Conservation (phyloP, 1,284 basidiomycete species). For the Hortiboletus rubellus region DNA sequence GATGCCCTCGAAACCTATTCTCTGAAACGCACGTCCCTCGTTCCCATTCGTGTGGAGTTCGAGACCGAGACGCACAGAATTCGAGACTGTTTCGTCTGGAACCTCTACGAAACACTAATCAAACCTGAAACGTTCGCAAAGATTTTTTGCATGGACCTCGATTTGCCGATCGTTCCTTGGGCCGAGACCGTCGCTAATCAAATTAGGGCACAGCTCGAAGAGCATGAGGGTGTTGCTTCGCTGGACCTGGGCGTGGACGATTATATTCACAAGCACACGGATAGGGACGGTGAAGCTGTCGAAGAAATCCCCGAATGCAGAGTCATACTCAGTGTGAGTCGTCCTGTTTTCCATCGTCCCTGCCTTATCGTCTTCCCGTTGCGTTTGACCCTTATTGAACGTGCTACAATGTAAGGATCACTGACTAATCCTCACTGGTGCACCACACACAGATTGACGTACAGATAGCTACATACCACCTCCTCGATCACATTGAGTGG, state of each 20-base stretch:
- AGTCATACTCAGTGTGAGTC: conserved; percentile 83
- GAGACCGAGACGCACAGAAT: conserved; percentile 91
- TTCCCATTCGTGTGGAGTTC: conserved; percentile 94
- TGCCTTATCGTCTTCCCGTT: conserved; percentile 12
- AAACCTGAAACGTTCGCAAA: conserved; percentile 83
- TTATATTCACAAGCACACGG: conserved; percentile 41
- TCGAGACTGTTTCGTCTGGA: conserved; percentile 97
- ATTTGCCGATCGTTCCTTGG: conserved; percentile 69
- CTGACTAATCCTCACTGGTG: conserved; percentile 15
- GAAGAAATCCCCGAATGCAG: conserved; percentile 82
- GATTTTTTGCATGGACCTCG: conserved; percentile 87
- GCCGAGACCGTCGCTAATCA: conserved; percentile 79
- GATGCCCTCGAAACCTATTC: conserved; percentile 70
- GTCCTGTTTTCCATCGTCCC: background rate
- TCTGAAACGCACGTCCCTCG: conserved; percentile 63
- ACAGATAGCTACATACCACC: conserved; percentile 90
- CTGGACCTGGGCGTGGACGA: conserved; percentile 72
- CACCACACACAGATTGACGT: conserved; percentile 79
- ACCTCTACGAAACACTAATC: conserved; percentile 79
- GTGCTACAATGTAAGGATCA: conserved; percentile 14
- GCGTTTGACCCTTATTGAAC: conserved; percentile 19
- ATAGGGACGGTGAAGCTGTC: conserved; percentile 39
- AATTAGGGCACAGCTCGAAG: conserved; percentile 89
- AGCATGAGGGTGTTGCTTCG: conserved; percentile 78
- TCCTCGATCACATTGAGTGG: conserved; percentile 98